Base-by-base conservation (phyloP, 2,329 filamentous ascomycete genomes). In the Beauveria sp. region DNA sequence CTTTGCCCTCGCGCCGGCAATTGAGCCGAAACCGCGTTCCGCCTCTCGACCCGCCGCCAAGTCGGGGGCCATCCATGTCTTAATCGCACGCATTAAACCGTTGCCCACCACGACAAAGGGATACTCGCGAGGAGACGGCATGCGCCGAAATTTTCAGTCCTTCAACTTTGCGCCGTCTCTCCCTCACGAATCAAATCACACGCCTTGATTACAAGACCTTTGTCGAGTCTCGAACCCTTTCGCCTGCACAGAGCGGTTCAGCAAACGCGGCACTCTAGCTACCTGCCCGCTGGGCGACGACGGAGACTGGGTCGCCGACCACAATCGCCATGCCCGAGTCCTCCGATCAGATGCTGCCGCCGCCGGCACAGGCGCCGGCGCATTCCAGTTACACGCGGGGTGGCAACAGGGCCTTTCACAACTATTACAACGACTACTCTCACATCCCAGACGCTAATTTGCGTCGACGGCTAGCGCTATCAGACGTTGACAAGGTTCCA, bases 401-500 rank as follows among this genome's bases (percentile, higher is more conserved):
- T 65, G 85, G 86, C 62, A 88, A 88, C 70, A 80, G 83, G 64
- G 87, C 87, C 49, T 90, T 89, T 71, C 85, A 89, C 75, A 90
- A 90, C 72, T 90, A 89, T 72, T 83, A 87, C 76, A 88, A 88
- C 70, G 85, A 88, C 71, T 89, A 75, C 66, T 83, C 80, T 8
- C 82, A 85, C 65, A 83, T 88, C 40, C 71, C 82, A 65, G 88
- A 93, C 70, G 88, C 89, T n/a, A 90, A 91, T 67, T 82, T 93
- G 67, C 84, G 89, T 60, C 82, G 90, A 65, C 84, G 89, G 61
- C 81, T 90, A 62, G 90, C 90, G 26, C 81, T 93, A 61, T 88
- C 88, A 10, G 87, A 93, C 69, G 90, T 92, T 66, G 89, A 92
- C 77, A 89, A 90, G 76, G 86, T 89, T 3, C 86, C 86, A 0